Evolutionary conservation across 331 rosid genomes (phyloP).

Genomic region (Cydonia oblonga): DNA sequence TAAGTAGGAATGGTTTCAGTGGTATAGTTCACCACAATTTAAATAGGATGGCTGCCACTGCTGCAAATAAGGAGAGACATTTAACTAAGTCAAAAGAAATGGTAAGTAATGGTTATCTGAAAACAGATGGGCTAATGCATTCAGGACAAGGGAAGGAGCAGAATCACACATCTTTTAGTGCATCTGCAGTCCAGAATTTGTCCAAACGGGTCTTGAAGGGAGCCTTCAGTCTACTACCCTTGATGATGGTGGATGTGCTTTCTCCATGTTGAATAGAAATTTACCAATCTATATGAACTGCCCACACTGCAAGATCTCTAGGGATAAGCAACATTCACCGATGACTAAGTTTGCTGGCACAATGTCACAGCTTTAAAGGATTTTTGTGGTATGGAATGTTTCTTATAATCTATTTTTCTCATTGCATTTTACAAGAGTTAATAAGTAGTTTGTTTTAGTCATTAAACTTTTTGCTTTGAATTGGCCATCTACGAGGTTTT

Average conservation of each 20-base stretch:
- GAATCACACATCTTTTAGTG: constrained; percentile 28
- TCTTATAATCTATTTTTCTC: constrained; percentile 9
- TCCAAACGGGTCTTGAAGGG: constrained; percentile 27
- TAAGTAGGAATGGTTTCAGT: constrained; percentile 38
- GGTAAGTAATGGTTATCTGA: constrained; percentile 30
- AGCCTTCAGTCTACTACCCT: not conserved
- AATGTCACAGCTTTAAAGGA: constrained; percentile 83
- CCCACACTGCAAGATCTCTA: constrained; percentile 72
- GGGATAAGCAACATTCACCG: constrained; percentile 42
- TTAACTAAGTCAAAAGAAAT: constrained; percentile 37
- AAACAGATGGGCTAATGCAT: constrained; percentile 22
- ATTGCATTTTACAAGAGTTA: not conserved
- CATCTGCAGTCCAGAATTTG: constrained; percentile 23
- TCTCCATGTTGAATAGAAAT: constrained; percentile 59
- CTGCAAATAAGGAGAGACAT: constrained; percentile 40
- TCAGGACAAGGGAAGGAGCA: constrained; percentile 30
- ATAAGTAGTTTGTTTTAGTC: not conserved
- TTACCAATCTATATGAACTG: constrained; percentile 81
- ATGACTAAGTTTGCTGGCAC: constrained; percentile 63
- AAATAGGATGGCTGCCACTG: constrained; percentile 28
- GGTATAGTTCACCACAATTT: constrained; percentile 43
- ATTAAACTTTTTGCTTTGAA: not conserved
- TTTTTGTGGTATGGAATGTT: constrained; percentile 59
- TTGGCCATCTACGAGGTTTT: not conserved
- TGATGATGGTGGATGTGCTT: constrained; percentile 51